Evolutionary conservation across 164 flowering plant genomes (phyloP).

Genomic region (Sedum album): DNA sequence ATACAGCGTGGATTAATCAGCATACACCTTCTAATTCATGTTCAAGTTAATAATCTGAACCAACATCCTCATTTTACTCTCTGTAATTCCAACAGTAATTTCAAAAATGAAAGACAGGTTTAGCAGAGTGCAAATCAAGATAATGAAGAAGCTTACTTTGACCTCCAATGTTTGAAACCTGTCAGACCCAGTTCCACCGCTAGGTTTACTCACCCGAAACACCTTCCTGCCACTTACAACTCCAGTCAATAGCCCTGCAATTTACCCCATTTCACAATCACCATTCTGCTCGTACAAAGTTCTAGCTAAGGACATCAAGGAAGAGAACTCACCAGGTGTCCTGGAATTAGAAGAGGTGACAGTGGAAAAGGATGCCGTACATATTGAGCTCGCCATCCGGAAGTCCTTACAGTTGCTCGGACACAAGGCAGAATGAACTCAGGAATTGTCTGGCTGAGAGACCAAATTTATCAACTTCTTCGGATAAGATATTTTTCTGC

Average conservation of each 20-base stretch:
- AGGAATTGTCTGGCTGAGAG: neutral
- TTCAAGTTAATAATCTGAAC: neutral
- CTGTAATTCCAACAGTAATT: too few relatives aligned
- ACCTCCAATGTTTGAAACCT: conserved; percentile 30
- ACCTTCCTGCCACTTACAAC: conserved; percentile 17
- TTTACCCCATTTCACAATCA: neutral
- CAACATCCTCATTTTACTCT: neutral
- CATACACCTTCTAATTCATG: neutral
- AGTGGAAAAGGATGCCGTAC: neutral
- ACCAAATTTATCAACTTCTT: neutral
- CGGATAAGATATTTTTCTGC: neutral
- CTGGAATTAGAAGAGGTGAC: neutral
- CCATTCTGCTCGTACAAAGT: too few relatives aligned
- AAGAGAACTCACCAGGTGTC: neutral
- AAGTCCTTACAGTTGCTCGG: neutral
- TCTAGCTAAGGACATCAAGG: neutral
- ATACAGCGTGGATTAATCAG: neutral
- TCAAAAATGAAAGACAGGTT: neutral
- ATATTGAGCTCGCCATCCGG: neutral
- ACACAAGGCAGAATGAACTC: neutral
- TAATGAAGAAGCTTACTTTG: conserved; percentile 26
- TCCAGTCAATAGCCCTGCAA: conserved; percentile 24
- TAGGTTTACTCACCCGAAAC: conserved; percentile 16
- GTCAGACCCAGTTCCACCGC: conserved; percentile 16
- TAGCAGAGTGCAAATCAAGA: neutral